Evolutionary conservation across 2,329 filamentous ascomycete genomes (phyloP).

Genomic region (Fusarium avenaceum): DNA sequence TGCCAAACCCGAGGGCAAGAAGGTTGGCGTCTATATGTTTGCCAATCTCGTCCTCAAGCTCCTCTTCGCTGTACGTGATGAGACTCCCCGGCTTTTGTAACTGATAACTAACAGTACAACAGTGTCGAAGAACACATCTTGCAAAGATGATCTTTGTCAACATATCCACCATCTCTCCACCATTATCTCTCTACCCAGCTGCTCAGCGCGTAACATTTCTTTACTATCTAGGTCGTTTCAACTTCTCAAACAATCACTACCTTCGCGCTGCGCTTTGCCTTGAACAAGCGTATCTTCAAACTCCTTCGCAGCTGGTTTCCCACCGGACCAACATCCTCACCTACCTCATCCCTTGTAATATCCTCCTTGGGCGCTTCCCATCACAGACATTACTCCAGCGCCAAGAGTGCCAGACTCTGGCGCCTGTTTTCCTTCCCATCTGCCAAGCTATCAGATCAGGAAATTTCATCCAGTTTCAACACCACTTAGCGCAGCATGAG

Average conservation of each 20-base stretch:
- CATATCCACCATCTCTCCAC: constrained; percentile 85
- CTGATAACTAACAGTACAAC: constrained; percentile 5
- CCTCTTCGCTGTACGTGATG: constrained; percentile 76
- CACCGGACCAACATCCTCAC: constrained; percentile 86
- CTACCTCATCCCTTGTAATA: constrained; percentile 84
- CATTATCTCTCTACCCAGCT: constrained; percentile 84
- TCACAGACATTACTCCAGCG: constrained; percentile 74
- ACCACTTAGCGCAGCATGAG: constrained; percentile 73
- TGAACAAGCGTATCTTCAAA: constrained; percentile 83
- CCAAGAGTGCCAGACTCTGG: constrained; percentile 72
- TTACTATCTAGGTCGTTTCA: constrained; percentile 92
- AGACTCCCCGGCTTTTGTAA: neutral
- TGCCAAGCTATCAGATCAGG: constrained; percentile 79
- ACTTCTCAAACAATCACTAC: constrained; percentile 88
- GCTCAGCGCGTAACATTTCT: constrained; percentile 91
- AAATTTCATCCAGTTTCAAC: constrained; percentile 79
- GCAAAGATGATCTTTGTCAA: constrained; percentile 92
- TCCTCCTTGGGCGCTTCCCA: constrained; percentile 88
- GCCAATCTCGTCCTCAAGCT: constrained; percentile 92
- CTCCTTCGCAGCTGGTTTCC: constrained; percentile 69
- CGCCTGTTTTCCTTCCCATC: constrained; percentile 78
- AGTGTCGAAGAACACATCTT: constrained; percentile 85
- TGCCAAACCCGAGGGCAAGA: constrained; percentile 83
- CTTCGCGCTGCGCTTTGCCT: constrained; percentile 80
- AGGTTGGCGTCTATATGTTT: constrained; percentile 89